Evolutionary conservation across 129 eudicot genomes (phyloP).

Genomic region (Lactuca saligna): DNA sequence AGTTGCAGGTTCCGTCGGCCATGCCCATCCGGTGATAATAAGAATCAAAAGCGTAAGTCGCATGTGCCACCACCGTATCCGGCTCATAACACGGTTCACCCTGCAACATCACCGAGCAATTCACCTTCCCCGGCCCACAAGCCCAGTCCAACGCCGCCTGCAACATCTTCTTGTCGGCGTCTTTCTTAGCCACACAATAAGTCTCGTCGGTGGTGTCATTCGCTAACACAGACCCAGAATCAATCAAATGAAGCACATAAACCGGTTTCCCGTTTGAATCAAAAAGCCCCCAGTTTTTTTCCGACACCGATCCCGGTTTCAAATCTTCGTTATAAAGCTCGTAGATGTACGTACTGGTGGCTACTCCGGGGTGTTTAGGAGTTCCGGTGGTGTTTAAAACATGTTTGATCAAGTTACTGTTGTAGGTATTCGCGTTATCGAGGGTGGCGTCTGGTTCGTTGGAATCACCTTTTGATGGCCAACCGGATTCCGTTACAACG

Average conservation of each 20-base stretch:
- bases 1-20: slow-evolving; percentile 73
- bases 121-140: slow-evolving; percentile 87
- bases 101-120: slow-evolving; percentile 69
- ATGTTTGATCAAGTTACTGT: slow-evolving; percentile 43
- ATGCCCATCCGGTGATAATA: slow-evolving; percentile 70
- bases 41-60: slow-evolving; percentile 71
- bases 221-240: slow-evolving; percentile 61
- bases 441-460: slow-evolving; percentile 34
- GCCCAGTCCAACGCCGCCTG: slow-evolving; percentile 96
- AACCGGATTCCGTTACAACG: slow-evolving; percentile 42
- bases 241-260: slow-evolving; percentile 58
- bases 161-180: slow-evolving; percentile 70
- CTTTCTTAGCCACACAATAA: slow-evolving; percentile 63
- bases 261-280: slow-evolving; percentile 62
- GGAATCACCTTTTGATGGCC: slow-evolving; percentile 41
- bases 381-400: slow-evolving; percentile 78
- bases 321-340: slow-evolving; percentile 85
- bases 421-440: slow-evolving; percentile 33
- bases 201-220: slow-evolving; percentile 74
- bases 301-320: slow-evolving; percentile 56
- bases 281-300: slow-evolving; percentile 89
- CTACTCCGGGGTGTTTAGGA: slow-evolving; percentile 79
- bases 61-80: slow-evolving; percentile 68
- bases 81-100: slow-evolving; percentile 78
- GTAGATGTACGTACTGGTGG: slow-evolving; percentile 65